phyloP scores from a whole-genome alignment of 176 grass and related monocot species.

The Carex pumila region DNA sequence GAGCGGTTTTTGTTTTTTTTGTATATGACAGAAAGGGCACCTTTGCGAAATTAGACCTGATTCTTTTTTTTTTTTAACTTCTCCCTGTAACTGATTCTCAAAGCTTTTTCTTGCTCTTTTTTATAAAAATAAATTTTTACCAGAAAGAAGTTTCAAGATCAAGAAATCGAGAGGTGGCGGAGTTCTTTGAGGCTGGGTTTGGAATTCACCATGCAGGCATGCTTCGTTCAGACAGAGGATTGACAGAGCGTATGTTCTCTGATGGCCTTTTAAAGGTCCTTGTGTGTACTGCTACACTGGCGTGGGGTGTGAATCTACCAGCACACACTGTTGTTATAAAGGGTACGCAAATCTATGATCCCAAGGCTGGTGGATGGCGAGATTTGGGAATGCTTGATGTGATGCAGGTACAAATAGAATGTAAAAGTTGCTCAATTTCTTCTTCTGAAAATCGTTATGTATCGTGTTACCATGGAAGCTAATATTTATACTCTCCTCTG shows the following conservation, averaged over 20 bases:
- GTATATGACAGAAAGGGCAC: too few species aligned
- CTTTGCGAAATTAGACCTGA: too few species aligned
- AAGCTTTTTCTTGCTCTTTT: background rate
- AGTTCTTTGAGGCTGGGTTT: slow-evolving; percentile 93
- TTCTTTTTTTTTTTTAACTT: background rate
- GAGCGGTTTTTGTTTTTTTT: too few species aligned
- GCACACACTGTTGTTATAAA: slow-evolving; percentile 99
- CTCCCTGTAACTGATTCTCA: background rate
- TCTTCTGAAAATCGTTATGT: background rate
- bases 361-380: slow-evolving; percentile 92
- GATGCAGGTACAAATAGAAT: slow-evolving; percentile 70
- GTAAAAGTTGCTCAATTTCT: background rate
- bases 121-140: slow-evolving; percentile 8
- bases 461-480: background rate
- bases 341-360: slow-evolving; percentile 96
- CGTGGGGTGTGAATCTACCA: slow-evolving; percentile 96
- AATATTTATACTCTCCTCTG: background rate
- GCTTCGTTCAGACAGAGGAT: slow-evolving; percentile 82
- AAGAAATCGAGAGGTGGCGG: slow-evolving; percentile 78
- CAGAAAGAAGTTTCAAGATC: slow-evolving; percentile 93
- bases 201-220: slow-evolving; percentile 97
- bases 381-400: slow-evolving; percentile 99
- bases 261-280: slow-evolving; percentile 89
- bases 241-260: slow-evolving; percentile 86
- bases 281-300: slow-evolving; percentile 97